Base-by-base conservation (phyloP, 768 basidiomycete genomes). In the Gymnopilus junonius region DNA sequence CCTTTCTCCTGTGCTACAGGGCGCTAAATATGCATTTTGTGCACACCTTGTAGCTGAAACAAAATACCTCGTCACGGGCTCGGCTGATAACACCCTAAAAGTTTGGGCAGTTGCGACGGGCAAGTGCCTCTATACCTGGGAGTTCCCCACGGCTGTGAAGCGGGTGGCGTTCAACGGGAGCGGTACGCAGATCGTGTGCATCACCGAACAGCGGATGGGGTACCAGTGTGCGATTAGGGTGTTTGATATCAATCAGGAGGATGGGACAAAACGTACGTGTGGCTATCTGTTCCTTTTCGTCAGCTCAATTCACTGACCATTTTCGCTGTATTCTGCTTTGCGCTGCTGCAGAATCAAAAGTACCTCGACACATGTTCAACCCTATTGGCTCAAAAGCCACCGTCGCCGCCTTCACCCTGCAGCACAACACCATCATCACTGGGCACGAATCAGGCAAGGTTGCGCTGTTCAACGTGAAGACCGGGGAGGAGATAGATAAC, bases 141-240 rank as follows among this genome's bases (percentile, higher is more conserved):
- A 99, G 76, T 98, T 97, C 83, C 93, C 93, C 35, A 99, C 97
- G 0, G 97, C 97, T 4, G 93, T 99, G 69, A 99, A 98, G 83
- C 84, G 97, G 46, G 97, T 99, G 23, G 86, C 89, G 7, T 98
- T 97, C 83, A 94, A 86, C 76, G 91, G 92, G 60, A 89, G 93
- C 69, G 93, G 92, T 72, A 83, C 86, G 23, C 85, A 87, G 69
- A 82, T 99, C 34, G 90, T 98, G 25, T 95, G 93, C 72, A 93
- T 98, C 69, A 99, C 97, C 1, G 97, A 99, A 77, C 95, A 97
- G 78, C 91, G 97, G 59, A 95, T 95, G 92, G 97, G 97, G 0
- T 78, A 87, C 76, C 92, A 93, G 70, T 93, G 94, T 67, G 90
- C 95, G 23, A 92, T 99, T 70, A 87, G 95, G 25, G 90, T 98